These are phyloP conservation scores for Plasmodium relictum DNA, from an alignment of 169 alveolate genomes.

Conservation along the genomic window DNA sequence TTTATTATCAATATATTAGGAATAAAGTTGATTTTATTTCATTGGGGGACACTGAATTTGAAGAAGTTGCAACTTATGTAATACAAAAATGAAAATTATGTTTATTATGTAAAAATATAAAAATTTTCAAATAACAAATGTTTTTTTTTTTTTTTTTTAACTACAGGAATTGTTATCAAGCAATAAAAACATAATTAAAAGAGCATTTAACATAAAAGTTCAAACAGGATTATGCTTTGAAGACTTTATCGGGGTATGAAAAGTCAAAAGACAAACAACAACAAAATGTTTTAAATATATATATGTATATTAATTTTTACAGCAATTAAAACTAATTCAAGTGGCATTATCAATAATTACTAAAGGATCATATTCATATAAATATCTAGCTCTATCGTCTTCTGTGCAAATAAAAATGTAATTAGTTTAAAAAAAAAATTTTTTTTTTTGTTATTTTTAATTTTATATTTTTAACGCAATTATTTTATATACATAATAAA, in stretches of 20 bases:
- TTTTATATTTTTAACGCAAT: too few species aligned
- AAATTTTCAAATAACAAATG: neutral
- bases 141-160: neutral
- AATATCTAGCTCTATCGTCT: constrained; percentile 60
- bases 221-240: constrained; percentile 27
- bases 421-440: too few species aligned
- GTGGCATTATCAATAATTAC: constrained; percentile 78
- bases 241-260: constrained; percentile 56
- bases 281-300: neutral
- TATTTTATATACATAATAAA: too few species aligned
- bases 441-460: too few species aligned
- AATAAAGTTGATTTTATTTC: constrained; percentile 83
- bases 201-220: constrained; percentile 31
- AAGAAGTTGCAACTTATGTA: constrained; percentile 88
- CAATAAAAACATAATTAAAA: constrained; percentile 11
- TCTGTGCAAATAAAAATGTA: constrained; percentile 72
- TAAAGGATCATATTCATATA: constrained; percentile 67
- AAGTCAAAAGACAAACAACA: neutral
- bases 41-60: constrained; percentile 89
- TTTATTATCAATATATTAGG: constrained; percentile 27
- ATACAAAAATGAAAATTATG: neutral
- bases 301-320: constrained; percentile 1
- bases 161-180: constrained; percentile 35
- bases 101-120: neutral
- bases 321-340: constrained; percentile 80